These are phyloP conservation scores for Stephania japonica DNA, from an alignment of 164 flowering plant species.

Conservation along the genomic window DNA sequence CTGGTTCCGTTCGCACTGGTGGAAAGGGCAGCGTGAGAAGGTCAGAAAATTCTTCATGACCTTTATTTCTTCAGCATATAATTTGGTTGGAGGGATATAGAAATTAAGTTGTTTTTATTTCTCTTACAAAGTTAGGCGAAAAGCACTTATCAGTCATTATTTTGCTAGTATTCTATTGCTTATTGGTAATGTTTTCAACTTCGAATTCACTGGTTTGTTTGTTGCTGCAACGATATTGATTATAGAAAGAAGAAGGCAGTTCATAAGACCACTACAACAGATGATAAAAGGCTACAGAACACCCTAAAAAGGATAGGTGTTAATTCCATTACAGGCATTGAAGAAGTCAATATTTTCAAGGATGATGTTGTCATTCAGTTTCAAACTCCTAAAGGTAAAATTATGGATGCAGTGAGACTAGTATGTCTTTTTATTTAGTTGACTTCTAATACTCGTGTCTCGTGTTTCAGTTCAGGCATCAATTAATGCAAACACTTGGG, in stretches of 20 bases:
- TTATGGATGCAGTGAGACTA: not conserved
- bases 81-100: not conserved
- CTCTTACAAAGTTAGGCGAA: not conserved
- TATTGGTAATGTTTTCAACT: not conserved
- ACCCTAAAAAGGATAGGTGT: constrained; percentile 85
- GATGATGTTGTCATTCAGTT: constrained; percentile 63
- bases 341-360: constrained; percentile 67
- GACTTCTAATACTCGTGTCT: constrained; percentile 2
- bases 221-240: not conserved
- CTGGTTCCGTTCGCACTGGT: constrained; percentile 58
- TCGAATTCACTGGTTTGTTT: not conserved
- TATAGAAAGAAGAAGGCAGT: constrained; percentile 97
- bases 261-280: constrained; percentile 86
- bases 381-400: constrained; percentile 48
- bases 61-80: not conserved
- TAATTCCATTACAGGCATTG: constrained; percentile 58
- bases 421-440: not conserved
- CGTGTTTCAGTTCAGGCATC: constrained; percentile 81
- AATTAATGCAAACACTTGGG: constrained; percentile 92
- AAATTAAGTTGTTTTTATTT: not conserved
- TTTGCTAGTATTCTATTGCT: not conserved
- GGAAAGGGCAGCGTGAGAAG: constrained; percentile 60
- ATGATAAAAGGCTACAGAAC: constrained; percentile 92
- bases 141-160: not conserved
- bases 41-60: constrained; percentile 13